Percentiles rank a stretch among this genome's conserved stretches.
Evolutionary conservation across 2,329 filamentous ascomycete genomes (phyloP).

Genomic region (Dichotomopilus funicola): DNA sequence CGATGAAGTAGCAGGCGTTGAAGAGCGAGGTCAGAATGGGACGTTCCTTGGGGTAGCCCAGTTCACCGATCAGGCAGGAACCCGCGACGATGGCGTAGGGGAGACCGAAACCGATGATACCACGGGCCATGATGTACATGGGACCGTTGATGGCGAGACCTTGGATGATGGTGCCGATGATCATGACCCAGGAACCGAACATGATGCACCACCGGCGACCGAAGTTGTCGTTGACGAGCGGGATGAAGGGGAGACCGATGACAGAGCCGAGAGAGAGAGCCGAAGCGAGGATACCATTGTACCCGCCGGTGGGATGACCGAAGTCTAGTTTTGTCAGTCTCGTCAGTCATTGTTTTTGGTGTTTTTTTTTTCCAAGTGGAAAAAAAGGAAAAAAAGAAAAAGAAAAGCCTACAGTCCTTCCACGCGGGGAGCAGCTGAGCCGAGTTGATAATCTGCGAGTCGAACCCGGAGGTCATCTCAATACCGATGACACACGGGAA

Average conservation of each 20-base stretch:
- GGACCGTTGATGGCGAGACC: slow-evolving; percentile 41
- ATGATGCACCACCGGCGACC: slow-evolving; percentile 52
- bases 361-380: neutral
- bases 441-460: slow-evolving; percentile 37
- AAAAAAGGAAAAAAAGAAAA: no score
- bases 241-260: slow-evolving; percentile 51
- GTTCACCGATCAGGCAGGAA: slow-evolving; percentile 52
- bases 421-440: slow-evolving; percentile 34
- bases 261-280: slow-evolving; percentile 57
- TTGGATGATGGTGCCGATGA: slow-evolving; percentile 49
- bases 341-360: neutral
- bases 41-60: slow-evolving; percentile 55
- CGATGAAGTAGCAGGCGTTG: slow-evolving; percentile 52
- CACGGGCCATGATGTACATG: slow-evolving; percentile 55
- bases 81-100: slow-evolving; percentile 53
- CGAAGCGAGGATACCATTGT: slow-evolving; percentile 50
- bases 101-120: slow-evolving; percentile 55
- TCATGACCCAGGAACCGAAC: slow-evolving; percentile 48
- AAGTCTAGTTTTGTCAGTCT: slow-evolving; percentile 33
- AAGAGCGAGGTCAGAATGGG: slow-evolving; percentile 53
- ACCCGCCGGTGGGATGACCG: slow-evolving; percentile 36
- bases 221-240: slow-evolving; percentile 47
- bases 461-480: slow-evolving; percentile 55
- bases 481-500: slow-evolving; percentile 54
- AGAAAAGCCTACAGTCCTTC: slow-evolving; percentile 32